A percentile compares a stretch with the other conserved stretches of the same genome.
Evolutionary conservation across 2,329 filamentous ascomycete genomes (phyloP).

Genomic region (Penicillium sp.): DNA sequence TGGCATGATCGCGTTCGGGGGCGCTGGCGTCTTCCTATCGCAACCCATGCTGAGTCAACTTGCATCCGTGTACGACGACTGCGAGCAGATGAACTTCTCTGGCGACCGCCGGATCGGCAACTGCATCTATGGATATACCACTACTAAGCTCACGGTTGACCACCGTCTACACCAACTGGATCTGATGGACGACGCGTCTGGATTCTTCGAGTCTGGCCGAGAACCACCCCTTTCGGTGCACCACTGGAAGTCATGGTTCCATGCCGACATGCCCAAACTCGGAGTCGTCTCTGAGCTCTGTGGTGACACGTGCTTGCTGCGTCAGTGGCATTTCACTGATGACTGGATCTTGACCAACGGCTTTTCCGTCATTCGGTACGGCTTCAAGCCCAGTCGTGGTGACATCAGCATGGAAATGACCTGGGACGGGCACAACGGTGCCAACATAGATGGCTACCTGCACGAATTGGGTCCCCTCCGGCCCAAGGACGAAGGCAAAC

Average conservation of each 20-base stretch:
- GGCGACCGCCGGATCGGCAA: slow-evolving; percentile 55
- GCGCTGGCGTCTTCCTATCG: slow-evolving; percentile 56
- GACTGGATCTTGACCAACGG: slow-evolving; percentile 54
- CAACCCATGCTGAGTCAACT: slow-evolving; percentile 48
- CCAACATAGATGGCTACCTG: slow-evolving; percentile 43
- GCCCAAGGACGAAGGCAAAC: slow-evolving; percentile 44
- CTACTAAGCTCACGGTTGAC: slow-evolving; percentile 51
- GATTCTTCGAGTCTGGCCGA: slow-evolving; percentile 56
- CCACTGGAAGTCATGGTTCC: slow-evolving; percentile 60
- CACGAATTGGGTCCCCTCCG: slow-evolving; percentile 52
- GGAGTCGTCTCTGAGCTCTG: slow-evolving; percentile 49
- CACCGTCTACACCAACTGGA: slow-evolving; percentile 55
- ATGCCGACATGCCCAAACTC: slow-evolving; percentile 47
- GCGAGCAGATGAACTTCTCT: slow-evolving; percentile 42
- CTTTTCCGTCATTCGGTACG: slow-evolving; percentile 52
- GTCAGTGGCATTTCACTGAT: slow-evolving; percentile 48
- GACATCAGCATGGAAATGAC: slow-evolving; percentile 50
- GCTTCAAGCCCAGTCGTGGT: slow-evolving; percentile 41
- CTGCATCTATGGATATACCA: slow-evolving; percentile 53
- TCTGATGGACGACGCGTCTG: slow-evolving; percentile 50
- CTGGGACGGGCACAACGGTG: slow-evolving; percentile 45
- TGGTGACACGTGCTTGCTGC: slow-evolving; percentile 52
- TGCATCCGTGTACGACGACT: slow-evolving; percentile 45
- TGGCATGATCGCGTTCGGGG: slow-evolving; percentile 57
- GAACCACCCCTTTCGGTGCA: slow-evolving; percentile 52